phyloP scores from a whole-genome alignment of 441 rosid genomes.

The Brassica balearica region DNA sequence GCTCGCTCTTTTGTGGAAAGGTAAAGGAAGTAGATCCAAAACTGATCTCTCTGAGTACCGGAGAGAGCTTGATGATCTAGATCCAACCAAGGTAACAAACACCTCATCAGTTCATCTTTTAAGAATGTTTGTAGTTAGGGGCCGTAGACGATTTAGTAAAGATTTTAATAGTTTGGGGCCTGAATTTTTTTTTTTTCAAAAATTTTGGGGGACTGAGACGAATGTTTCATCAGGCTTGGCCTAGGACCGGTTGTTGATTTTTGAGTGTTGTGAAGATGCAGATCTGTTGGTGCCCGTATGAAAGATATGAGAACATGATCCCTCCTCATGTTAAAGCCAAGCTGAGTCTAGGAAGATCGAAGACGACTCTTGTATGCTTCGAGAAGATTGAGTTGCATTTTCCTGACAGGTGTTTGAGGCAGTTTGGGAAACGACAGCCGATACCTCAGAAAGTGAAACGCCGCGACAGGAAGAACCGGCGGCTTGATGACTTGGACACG shows the following conservation, averaged over 20 bases:
- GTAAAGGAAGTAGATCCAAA: conserved; percentile 52
- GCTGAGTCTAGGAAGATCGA: conserved; percentile 68
- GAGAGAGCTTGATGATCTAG: conserved; percentile 44
- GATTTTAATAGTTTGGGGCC: too few relatives aligned
- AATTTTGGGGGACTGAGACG: too few relatives aligned
- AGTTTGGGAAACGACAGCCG: conserved; percentile 65
- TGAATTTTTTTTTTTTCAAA: too few relatives aligned
- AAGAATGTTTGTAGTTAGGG: background rate
- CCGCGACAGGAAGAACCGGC: conserved; percentile 59
- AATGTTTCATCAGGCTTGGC: too few relatives aligned
- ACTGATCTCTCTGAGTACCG: conserved; percentile 47
- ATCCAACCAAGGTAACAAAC: conserved; percentile 43
- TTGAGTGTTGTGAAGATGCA: conserved; percentile 35
- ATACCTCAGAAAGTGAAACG: conserved; percentile 66
- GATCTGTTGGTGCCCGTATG: conserved; percentile 74
- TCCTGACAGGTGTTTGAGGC: conserved; percentile 82
- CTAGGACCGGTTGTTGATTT: background rate
- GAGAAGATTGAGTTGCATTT: conserved; percentile 78
- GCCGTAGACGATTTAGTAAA: too few relatives aligned
- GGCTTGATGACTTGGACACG: conserved; percentile 55
- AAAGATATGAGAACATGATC: conserved; percentile 51
- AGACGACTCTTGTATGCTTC: conserved; percentile 70
- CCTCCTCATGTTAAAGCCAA: conserved; percentile 56
- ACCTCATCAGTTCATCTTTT: background rate
- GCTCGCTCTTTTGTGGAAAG: conserved; percentile 62